A percentile compares a stretch with the other conserved stretches of the same genome.
Evolutionary conservation across 106 monocot genomes (phyloP).

Genomic region (Phalaenopsis aphrodite): DNA sequence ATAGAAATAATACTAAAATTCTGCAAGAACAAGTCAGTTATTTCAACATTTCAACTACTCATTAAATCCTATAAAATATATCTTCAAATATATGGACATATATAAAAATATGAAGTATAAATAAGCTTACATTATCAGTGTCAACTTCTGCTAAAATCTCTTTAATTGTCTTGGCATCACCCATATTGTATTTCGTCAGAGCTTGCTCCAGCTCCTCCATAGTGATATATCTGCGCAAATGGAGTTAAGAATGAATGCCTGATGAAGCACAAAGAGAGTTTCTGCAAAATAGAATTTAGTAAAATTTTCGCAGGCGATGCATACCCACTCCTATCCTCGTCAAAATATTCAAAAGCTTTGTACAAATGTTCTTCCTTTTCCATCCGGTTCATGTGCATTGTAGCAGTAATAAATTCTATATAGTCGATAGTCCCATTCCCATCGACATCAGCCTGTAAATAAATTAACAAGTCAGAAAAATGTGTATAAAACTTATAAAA

Average conservation of each 20-base stretch:
- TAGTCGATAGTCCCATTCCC: slow-evolving; percentile 88
- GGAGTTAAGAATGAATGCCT: not conserved
- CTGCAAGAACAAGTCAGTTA: too few relatives aligned
- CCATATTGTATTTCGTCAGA: slow-evolving; percentile 75
- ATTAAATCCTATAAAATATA: not conserved
- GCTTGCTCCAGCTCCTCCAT: slow-evolving; percentile 76
- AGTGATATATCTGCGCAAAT: slow-evolving; percentile 54
- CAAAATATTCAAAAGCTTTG: slow-evolving; percentile 83
- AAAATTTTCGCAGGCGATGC: not conserved
- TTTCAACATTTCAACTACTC: too few relatives aligned
- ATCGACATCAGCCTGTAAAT: slow-evolving; percentile 76
- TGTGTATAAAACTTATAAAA: too few relatives aligned
- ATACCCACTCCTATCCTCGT: slow-evolving; percentile 75
- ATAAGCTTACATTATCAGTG: slow-evolving; percentile 55
- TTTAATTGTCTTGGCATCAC: slow-evolving; percentile 67
- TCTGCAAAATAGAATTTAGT: not conserved
- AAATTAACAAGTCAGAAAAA: too few relatives aligned
- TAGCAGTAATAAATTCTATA: slow-evolving; percentile 74
- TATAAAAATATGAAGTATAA: not conserved
- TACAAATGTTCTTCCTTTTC: slow-evolving; percentile 72
- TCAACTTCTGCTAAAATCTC: slow-evolving; percentile 90
- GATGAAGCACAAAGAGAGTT: not conserved
- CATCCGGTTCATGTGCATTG: slow-evolving; percentile 86
- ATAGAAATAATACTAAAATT: too few relatives aligned
- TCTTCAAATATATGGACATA: not conserved